Percentiles rank a stretch among this genome's conserved stretches.
Evolutionary conservation across 169 alveolate species (phyloP).

Genomic region (Cardiosporidium cionae): DNA sequence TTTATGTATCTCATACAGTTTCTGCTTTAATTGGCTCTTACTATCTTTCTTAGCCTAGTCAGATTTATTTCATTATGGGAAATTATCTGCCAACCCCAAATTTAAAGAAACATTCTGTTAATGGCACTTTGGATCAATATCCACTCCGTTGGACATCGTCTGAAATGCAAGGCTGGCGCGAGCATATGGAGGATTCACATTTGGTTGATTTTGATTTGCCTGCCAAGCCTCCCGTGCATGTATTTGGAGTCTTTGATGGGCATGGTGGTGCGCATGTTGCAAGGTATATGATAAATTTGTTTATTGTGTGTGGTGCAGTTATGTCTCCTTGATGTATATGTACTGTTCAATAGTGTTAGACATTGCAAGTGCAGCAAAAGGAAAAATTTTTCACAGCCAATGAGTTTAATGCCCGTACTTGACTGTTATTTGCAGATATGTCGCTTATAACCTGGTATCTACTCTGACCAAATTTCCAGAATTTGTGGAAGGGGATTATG

Average conservation of each 20-base stretch:
- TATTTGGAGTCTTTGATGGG: constrained; percentile 28
- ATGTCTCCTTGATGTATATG: not conserved
- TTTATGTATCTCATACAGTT: no score
- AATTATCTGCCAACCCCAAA: constrained; percentile 21
- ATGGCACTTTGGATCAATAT: constrained; percentile 18
- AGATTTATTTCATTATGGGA: no score
- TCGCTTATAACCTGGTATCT: constrained; percentile 12
- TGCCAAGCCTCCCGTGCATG: not conserved
- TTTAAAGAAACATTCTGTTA: constrained; percentile 11
- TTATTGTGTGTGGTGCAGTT: not conserved
- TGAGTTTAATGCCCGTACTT: no score
- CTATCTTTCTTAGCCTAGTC: no score
- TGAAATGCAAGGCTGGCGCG: constrained; percentile 92
- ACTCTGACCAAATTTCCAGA: constrained; percentile 2
- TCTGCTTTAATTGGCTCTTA: no score
- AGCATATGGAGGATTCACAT: constrained; percentile 90
- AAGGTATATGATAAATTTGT: constrained; percentile 2
- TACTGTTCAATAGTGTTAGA: not conserved
- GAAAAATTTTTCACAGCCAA: no score
- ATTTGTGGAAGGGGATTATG: constrained; percentile 13
- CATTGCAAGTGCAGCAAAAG: not conserved
- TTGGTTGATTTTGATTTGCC: constrained; percentile 32
- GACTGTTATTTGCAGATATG: constrained; percentile 9
- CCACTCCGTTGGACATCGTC: constrained; percentile 25
- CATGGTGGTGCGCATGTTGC: constrained; percentile 36